A percentile compares a stretch with the other conserved stretches of the same genome.
These are phyloP conservation scores for Tirmania nivea DNA, from an alignment of 495 filamentous ascomycete genomes.

Conservation along the genomic window DNA sequence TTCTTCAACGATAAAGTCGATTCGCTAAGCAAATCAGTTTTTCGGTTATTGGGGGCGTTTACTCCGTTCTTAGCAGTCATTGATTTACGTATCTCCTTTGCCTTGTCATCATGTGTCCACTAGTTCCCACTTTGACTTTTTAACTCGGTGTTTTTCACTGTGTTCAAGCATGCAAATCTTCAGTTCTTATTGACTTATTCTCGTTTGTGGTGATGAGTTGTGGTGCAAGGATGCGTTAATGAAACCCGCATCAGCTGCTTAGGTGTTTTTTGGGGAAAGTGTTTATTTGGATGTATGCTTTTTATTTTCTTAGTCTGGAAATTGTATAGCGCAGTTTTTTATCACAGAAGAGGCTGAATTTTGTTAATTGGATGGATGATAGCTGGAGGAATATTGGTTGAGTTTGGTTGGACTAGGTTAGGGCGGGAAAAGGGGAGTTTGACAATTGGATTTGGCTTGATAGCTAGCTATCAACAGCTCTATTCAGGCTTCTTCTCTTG, in stretches of 20 bases:
- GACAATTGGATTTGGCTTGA: not conserved
- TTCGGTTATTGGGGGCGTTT: not conserved
- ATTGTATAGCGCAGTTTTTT: not conserved
- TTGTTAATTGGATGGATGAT: not conserved
- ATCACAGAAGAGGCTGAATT: not conserved
- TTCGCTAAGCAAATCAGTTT: slow-evolving; percentile 8
- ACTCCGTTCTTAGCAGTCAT: not conserved
- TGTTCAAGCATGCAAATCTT: not conserved
- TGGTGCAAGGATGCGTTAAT: no score
- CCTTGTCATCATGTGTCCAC: not conserved
- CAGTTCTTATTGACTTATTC: no score
- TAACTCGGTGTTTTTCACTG: not conserved
- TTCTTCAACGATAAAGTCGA: slow-evolving; percentile 31
- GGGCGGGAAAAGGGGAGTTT: not conserved
- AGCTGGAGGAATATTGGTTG: not conserved
- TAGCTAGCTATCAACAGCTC: not conserved
- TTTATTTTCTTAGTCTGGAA: not conserved
- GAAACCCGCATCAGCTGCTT: no score
- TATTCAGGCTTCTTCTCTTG: not conserved
- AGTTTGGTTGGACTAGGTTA: not conserved
- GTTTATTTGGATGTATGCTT: not conserved
- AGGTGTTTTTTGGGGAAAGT: not conserved
- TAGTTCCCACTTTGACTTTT: not conserved
- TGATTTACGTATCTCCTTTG: not conserved
- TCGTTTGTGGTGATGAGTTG: no score